Base-by-base conservation (phyloP, 768 basidiomycete species). In the Naganishia vishniacii region DNA sequence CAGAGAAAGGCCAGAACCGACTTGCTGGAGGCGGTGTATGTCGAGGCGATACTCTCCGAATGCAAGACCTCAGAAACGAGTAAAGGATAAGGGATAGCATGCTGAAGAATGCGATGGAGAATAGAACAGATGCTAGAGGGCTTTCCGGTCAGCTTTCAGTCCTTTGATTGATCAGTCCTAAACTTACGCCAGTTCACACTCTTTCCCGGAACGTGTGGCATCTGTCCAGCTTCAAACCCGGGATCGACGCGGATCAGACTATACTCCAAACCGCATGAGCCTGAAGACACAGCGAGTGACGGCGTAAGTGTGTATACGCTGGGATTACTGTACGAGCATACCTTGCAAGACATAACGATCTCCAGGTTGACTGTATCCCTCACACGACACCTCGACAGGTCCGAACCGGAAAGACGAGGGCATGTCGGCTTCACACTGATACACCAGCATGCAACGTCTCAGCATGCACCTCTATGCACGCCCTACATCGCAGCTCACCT, bases 311-410 rank as follows among this genome's bases (percentile, higher is more conserved):
- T n/a, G n/a, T n/a, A n/a, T n/a, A n/a, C n/a, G n/a, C n/a, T n/a
- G n/a, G n/a, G n/a, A n/a, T n/a, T n/a, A n/a, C n/a, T n/a, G n/a
- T n/a, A n/a, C n/a, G n/a, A n/a, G n/a, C 78, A 34, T 40, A 87
- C 92, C 91, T 81, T 90, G 89, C 66, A 94, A 76, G 15, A 97
- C 88, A 75, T 86, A 84, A 1, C 84, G 81, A 78, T 97, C 93
- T 0, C 89, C 91, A 4, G 89, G 83, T 32, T 81, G 79, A 41
- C 82, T 84, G 87, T 88, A 97, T 25, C 93, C 93, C 80, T 97
- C 93, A 70, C 93, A 97, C 18, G 85, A 86, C 0, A 97, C 85
- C 68, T 88, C 84, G 0, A 94, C 86, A 67, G 84, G 83, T 16
- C 93, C 93, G 61, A 97, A 87, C 18, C 91, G 83, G 60, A 94